Evolutionary conservation across 805 yeast species (phyloP).

Genomic region (Nakazawaea holstii): DNA sequence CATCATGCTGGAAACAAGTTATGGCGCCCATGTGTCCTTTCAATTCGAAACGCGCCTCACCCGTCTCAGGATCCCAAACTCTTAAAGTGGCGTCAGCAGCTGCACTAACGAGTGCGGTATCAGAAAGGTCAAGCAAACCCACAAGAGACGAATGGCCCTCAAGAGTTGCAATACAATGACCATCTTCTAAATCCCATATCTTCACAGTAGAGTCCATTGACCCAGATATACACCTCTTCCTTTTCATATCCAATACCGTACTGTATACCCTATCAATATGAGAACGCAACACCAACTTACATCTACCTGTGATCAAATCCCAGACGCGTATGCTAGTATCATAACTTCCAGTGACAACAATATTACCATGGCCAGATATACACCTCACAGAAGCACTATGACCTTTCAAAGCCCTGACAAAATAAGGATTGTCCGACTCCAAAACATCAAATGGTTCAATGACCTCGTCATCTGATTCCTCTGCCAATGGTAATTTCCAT

Average conservation of each 20-base stretch:
- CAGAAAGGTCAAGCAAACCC: slow-evolving; percentile 75
- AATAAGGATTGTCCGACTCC: slow-evolving; percentile 51
- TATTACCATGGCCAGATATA: slow-evolving; percentile 79
- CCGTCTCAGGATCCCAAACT: slow-evolving; percentile 86
- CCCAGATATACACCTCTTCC: slow-evolving; percentile 83
- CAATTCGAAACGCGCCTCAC: slow-evolving; percentile 57
- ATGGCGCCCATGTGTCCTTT: slow-evolving; percentile 85
- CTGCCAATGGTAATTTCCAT: slow-evolving; percentile 65
- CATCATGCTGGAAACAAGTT: slow-evolving; percentile 89
- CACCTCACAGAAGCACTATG: slow-evolving; percentile 82
- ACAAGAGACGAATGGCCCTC: slow-evolving; percentile 90
- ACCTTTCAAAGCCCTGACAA: slow-evolving; percentile 65
- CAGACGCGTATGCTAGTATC: slow-evolving; percentile 89
- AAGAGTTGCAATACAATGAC: slow-evolving; percentile 60
- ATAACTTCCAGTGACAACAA: slow-evolving; percentile 84
- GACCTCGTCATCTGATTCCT: slow-evolving; percentile 29
- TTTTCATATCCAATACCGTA: slow-evolving; percentile 72
- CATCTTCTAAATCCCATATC: slow-evolving; percentile 84
- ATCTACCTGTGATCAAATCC: slow-evolving; percentile 73
- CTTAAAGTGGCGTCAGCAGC: slow-evolving; percentile 93
- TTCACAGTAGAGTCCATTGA: slow-evolving; percentile 85
- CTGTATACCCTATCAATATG: slow-evolving; percentile 86
- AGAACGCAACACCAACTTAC: slow-evolving; percentile 71
- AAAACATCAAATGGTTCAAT: slow-evolving; percentile 30
- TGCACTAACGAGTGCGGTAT: slow-evolving; percentile 78